Conservation (phyloP, 345 rosid species). For the Populus euphratica region DNA sequence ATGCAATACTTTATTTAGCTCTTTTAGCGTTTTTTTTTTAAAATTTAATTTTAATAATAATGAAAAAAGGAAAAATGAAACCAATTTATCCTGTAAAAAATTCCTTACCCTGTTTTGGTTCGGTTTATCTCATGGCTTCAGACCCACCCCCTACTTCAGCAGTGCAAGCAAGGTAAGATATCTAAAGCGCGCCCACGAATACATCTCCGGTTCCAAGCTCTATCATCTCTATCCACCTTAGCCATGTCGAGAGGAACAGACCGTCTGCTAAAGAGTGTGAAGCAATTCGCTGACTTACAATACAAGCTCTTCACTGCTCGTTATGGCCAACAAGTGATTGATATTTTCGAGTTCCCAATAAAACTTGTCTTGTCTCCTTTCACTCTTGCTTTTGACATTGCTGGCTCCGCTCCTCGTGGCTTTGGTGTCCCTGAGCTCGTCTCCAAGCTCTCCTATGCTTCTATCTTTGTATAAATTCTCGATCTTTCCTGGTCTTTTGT, state of each 20-base stretch:
- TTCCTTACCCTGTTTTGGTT: not conserved
- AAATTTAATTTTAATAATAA: too few relatives aligned
- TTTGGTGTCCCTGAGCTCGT: slow-evolving; percentile 81
- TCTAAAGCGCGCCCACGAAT: not conserved
- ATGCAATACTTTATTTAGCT: too few relatives aligned
- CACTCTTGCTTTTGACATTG: slow-evolving; percentile 83
- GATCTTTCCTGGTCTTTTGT: not conserved
- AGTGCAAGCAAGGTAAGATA: not conserved
- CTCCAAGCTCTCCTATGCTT: slow-evolving; percentile 63
- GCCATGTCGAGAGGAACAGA: slow-evolving; percentile 66
- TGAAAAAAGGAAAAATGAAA: too few relatives aligned
- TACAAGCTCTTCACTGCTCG: slow-evolving; percentile 51
- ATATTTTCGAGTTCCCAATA: slow-evolving; percentile 69
- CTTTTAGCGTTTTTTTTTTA: too few relatives aligned
- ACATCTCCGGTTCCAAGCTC: not conserved
- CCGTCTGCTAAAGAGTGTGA: slow-evolving; percentile 45
- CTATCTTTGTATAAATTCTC: slow-evolving; percentile 59
- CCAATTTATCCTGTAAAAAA: too few relatives aligned
- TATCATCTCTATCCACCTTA: slow-evolving; percentile 5
- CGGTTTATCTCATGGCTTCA: not conserved
- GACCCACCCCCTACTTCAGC: not conserved
- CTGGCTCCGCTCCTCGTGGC: slow-evolving; percentile 92
- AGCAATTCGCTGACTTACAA: slow-evolving; percentile 56
- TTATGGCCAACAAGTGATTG: slow-evolving; percentile 64
- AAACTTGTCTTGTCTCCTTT: slow-evolving; percentile 75